Base-by-base conservation (phyloP, 2,329 filamentous ascomycete genomes). In the Alternaria sp. region DNA sequence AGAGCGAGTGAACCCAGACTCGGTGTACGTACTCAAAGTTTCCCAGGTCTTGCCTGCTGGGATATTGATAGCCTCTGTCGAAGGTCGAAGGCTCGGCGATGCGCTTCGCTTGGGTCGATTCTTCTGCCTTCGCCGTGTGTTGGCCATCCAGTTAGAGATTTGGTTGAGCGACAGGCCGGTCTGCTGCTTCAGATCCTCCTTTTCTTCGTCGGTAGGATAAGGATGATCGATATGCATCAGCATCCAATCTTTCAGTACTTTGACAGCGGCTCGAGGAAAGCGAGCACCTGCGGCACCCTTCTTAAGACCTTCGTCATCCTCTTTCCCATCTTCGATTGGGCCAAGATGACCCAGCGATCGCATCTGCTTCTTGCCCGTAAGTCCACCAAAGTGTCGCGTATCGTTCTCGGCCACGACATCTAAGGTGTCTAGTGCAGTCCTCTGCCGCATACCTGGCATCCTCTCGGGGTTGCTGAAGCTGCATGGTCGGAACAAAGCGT, bases 131-230 rank as follows among this genome's bases (percentile, higher is more conserved):
- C 93, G 88, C 44, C 93, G 89, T 59, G 93, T 93, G 78, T 97
- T 97, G 60, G 93, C 93, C 48, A 97, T 87, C 93, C 93, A 97
- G 76, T 96, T 97, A 11, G 90, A 90, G 69, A 97, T 94, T 74
- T 97, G 94, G 14, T 86, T 90, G 71, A 92, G 88, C 76, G 88
- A 93, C 41, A 97, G 84, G 8, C 93, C 92, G 1, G 93, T 97
- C 69, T 91, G 86, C 48, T 86, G 85, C 78, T 93, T 90, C 27
- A 97, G 83, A 63, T 88, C 86, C 67, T 93, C 91, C 73, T 94
- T 96, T 74, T 97, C 92, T 60, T 93, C 89, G 44, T 97, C 93
- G 34, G 88, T 94, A 5, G 94, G 93, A 74, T 97, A 97, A 0
- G 93, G 94, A 70, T 96, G 92, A 54, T 91, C 86, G 71, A 87